Conservation (phyloP, 257 asterid species). For the Datura wrightii region DNA sequence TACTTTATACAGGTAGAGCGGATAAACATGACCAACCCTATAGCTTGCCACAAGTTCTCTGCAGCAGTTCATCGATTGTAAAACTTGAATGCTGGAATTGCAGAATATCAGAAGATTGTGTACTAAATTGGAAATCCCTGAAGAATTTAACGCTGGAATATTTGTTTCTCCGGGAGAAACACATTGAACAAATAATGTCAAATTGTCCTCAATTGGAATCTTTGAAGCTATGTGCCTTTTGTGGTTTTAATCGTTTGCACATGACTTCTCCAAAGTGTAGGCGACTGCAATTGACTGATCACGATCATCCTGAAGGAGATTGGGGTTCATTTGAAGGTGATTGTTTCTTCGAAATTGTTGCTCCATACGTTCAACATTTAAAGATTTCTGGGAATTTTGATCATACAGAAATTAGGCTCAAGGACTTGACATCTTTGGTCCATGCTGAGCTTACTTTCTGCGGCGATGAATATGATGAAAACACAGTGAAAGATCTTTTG, state of each 20-base stretch:
- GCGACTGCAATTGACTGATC: neutral
- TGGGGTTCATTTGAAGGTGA: neutral
- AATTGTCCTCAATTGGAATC: neutral
- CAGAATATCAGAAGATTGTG: neutral
- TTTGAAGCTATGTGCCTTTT: neutral
- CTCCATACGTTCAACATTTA: neutral
- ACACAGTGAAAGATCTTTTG: neutral
- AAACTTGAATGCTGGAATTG: neutral
- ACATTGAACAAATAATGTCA: neutral
- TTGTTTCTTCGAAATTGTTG: neutral
- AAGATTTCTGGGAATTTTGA: neutral
- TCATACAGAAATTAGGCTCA: neutral
- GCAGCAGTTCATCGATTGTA: neutral
- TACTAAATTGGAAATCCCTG: neutral
- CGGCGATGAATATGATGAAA: neutral
- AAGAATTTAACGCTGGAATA: neutral
- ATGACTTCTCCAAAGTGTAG: constrained; percentile 12
- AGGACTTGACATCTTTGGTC: neutral
- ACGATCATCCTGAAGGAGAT: neutral
- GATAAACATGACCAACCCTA: neutral
- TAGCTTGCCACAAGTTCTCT: neutral
- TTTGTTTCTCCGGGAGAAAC: neutral
- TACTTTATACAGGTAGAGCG: neutral
- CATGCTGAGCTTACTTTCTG: neutral
- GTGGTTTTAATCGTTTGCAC: neutral